Evolutionary conservation across 306 rosid species (phyloP), one percentile per base, ranked within the genome.

Genomic region (Cyamopsis tetragonoloba): DNA sequence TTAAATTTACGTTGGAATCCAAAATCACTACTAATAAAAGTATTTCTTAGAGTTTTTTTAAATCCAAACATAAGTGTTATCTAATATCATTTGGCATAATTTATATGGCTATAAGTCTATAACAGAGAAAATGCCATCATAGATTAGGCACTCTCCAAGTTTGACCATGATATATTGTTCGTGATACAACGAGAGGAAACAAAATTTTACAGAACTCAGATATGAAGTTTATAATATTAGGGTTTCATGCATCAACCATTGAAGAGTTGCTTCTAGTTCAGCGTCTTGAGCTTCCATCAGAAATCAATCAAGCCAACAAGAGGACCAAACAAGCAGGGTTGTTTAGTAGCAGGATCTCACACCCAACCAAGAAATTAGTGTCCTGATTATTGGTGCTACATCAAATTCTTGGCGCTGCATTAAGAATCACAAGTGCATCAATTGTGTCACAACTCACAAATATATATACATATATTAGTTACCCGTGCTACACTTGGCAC

Each of bases 381-480:
- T 17, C 24, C 11, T 31, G 3, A 34, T 5, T 13, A 2, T 42
- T 27, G 53, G 34, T 39, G 9, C 12, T 7, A 50, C 24, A 75
- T 87, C 84, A 87, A 20, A 77, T 66, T 64, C 93, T 82, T 69
- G 93, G 93, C 53, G 89, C 89, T 87, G 86, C 81, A 75, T 17
- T 47, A 53, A 42, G 34, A 46, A 61, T 18, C 77, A 65, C 5
- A 59, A n/a, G 57, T 12, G 11, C n/a, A 4, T 46, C 58, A 59
- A 59, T 55, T 62, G 14, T 14, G 49, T 28, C 18, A 3, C 15
- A 66, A 1, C n/a, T n/a, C n/a, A 11, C 46, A 39, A 20, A 10
- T 1, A 68, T 15, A n/a, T 38, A 6, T 23, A 24, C 35, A 51
- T 31, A 31, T 31, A 31, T 4, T 4, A 13, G 20, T n/a, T n/a